Percentiles rank a stretch among this genome's conserved stretches.
phyloP scores from a whole-genome alignment of 73 alveolate genomes.

The Loxodes magnus region DNA sequence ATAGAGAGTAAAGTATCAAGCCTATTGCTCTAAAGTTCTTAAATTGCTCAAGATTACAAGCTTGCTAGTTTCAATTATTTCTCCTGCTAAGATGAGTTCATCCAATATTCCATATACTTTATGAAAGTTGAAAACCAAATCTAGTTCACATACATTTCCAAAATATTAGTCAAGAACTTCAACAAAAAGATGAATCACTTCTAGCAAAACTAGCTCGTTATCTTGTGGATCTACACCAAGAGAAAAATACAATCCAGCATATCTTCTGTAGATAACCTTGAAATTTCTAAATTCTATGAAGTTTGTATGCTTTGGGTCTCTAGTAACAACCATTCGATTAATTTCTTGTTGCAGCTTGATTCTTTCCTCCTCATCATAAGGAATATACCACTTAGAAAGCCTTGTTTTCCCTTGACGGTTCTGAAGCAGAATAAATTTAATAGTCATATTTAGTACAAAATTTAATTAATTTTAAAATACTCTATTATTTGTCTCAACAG shows the following conservation, averaged over 20 bases:
- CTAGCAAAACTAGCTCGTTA: constrained; percentile 91
- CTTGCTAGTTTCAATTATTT: constrained; percentile 15
- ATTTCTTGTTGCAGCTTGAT: constrained; percentile 58
- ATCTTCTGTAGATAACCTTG: constrained; percentile 85
- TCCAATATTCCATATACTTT: constrained; percentile 92
- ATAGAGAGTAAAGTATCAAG: too few species aligned
- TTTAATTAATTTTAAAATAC: too few species aligned
- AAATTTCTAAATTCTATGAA: constrained; percentile 81
- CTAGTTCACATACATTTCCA: constrained; percentile 99
- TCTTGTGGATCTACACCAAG: constrained; percentile 94
- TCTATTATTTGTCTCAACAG: too few species aligned
- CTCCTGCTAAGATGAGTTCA: constrained; percentile 91
- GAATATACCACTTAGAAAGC: constrained; percentile 74
- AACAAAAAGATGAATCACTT: constrained; percentile 64
- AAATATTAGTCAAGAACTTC: constrained; percentile 75
- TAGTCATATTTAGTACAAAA: too few species aligned
- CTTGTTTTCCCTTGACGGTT: constrained; percentile 96
- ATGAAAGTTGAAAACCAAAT: constrained; percentile 95
- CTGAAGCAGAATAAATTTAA: constrained; percentile 86
- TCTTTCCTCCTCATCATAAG: constrained; percentile 51
- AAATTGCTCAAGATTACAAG: constrained; percentile 1
- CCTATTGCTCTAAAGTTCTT: constrained; percentile 6
- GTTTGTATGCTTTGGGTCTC: constrained; percentile 90
- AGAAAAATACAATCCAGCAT: constrained; percentile 95
- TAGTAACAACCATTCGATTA: constrained; percentile 73